Evolutionary conservation across 345 rosid species (phyloP).

Genomic region (Geranium brycei): DNA sequence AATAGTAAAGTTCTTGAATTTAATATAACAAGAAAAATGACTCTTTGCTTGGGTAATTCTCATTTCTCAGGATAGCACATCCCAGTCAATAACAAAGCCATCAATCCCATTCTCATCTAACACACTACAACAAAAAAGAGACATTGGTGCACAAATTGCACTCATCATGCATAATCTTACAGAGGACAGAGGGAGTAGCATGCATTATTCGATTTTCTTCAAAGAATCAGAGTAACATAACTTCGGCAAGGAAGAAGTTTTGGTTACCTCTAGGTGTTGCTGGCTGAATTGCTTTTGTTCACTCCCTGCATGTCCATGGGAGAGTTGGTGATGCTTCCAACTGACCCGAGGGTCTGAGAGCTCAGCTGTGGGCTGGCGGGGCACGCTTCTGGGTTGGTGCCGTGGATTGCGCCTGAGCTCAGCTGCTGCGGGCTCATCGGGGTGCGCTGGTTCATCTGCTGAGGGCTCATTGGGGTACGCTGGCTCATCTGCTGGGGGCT

Average conservation of each 20-base stretch:
- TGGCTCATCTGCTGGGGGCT: slow-evolving; percentile 91
- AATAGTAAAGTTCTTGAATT: neutral
- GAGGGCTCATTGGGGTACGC: slow-evolving; percentile 74
- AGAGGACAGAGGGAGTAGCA: neutral
- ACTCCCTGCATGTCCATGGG: slow-evolving; percentile 89
- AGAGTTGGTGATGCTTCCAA: slow-evolving; percentile 78
- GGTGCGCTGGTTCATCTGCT: slow-evolving; percentile 72
- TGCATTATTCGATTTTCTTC: neutral
- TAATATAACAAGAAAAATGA: no score
- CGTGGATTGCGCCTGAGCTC: slow-evolving; percentile 72
- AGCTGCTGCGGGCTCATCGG: slow-evolving; percentile 77
- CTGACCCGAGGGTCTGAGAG: slow-evolving; percentile 84
- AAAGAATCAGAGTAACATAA: neutral
- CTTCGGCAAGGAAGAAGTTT: no score
- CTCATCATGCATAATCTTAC: neutral
- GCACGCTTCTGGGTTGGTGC: slow-evolving; percentile 53
- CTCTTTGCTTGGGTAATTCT: no score
- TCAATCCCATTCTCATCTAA: no score
- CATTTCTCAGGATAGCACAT: no score
- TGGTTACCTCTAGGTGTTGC: neutral
- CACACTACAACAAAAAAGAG: neutral
- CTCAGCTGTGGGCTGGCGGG: slow-evolving; percentile 96
- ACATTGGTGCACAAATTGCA: neutral
- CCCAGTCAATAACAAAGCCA: no score
- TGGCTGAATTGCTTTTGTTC: slow-evolving; percentile 8